Evolutionary conservation across 2,329 filamentous ascomycete genomes (phyloP), one percentile per base, ranked within the genome.

Genomic region (Nothomitra cinnamomea): DNA sequence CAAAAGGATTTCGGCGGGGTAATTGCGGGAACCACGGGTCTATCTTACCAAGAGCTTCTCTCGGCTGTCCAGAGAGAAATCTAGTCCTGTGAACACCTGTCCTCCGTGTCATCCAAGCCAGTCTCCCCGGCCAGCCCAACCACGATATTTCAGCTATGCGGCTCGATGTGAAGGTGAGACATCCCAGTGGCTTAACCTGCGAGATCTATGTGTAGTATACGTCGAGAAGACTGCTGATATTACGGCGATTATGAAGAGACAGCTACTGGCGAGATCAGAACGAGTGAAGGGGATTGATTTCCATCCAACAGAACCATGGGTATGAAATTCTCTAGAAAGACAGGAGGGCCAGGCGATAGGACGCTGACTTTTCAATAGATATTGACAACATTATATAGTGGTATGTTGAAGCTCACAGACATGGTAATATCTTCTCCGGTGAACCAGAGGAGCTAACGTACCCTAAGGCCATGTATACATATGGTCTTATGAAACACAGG

Each of bases 231-330:
- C 28, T 17, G 12, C 45, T 54, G 32, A 66, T 62, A 54, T 56
- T 64, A 48, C 57, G 53, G 58, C 68, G 58, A 55, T 67, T 54
- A 57, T 69, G 65, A 67, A 87, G 83, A 81, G 82, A 70, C 84
- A 87, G 71, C 79, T 87, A 63, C 86, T 87, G 73, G 85, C 86
- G 70, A 80, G 88, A 70, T 94, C 86, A 64, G 87, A 96, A 78
- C 84, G 90, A 72, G 90, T 96, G 61, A 96, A 96, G 74, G 85
- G 85, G 66, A 88, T 95, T 69, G 90, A 96, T 74, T 96, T 95
- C 69, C 90, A 96, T 68, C 89, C 88, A 42, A 87, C 87, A 56
- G 90, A 95, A 74, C 88, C 89, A 80, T 95, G 90, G 87, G 86
- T 89, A 69, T 67, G 71, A 61, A 36, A 49, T 48, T 43, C 35